Percentiles rank a stretch among this genome's conserved stretches.
Conservation (phyloP, 176 grass and related monocot species). For the Carex cristatella region DNA sequence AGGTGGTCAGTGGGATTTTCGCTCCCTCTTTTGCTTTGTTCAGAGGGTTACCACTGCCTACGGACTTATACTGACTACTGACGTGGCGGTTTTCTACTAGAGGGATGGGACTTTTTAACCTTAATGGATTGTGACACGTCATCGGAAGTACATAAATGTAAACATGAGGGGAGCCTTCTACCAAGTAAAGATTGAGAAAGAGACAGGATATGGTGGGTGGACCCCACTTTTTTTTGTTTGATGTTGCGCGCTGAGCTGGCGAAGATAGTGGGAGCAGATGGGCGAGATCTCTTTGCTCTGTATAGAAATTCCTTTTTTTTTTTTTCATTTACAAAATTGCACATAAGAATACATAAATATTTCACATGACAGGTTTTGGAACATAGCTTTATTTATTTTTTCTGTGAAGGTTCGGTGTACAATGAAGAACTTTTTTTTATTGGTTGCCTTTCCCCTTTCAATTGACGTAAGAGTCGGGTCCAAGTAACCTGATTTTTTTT, state of each 20-base stretch:
- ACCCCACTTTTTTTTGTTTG: background rate
- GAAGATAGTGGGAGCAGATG: background rate
- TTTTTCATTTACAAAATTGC: background rate
- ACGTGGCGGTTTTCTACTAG: background rate
- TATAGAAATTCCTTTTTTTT: background rate
- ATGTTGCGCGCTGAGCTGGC: background rate
- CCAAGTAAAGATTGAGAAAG: background rate
- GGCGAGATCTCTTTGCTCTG: background rate
- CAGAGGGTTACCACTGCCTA: background rate
- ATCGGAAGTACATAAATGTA: background rate
- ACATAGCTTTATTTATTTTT: too few relatives aligned
- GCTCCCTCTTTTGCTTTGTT: background rate
- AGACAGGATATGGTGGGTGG: background rate
- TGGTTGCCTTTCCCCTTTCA: background rate
- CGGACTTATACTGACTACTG: background rate
- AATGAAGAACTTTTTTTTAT: background rate
- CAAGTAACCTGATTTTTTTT: too few relatives aligned
- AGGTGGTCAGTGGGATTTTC: slow-evolving; percentile 18
- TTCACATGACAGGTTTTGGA: background rate
- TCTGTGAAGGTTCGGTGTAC: too few relatives aligned
- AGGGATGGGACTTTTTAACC: background rate
- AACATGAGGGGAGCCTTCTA: background rate
- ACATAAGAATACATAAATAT: background rate
- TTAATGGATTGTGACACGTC: background rate
- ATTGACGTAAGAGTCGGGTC: background rate